Base-by-base conservation (phyloP, 148 eudicot species). In the Salicornia ramosissima region DNA sequence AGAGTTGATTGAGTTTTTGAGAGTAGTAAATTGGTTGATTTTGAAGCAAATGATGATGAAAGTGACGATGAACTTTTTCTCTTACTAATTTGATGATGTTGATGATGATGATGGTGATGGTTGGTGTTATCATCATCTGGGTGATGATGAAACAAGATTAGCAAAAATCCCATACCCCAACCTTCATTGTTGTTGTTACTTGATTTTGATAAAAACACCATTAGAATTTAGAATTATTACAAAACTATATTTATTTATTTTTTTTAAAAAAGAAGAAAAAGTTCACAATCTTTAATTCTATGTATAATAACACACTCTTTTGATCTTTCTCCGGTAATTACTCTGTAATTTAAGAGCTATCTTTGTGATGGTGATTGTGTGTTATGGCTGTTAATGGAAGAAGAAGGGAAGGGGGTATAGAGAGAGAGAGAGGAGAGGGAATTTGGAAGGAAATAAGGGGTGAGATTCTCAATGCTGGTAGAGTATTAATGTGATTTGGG, bases 1-100 rank as follows among this genome's bases (percentile, higher is more conserved):
- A 90, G 79, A 11, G 90, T 90, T 52, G 89, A 88, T 67, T 78
- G 92, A 21, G 93, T 83, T 74, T 56, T 88, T 31, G 82, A 72
- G 33, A 83, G 60, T 0, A 86, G 78, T 75, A 73, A 30, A 30
- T 65, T 65, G 5, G 77, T 56, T 15, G 77, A 46, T 28, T 69
- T 47, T 25, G 64, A 2, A 34, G 65, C 9, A 25, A 75, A 66
- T 3, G 74, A 54, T 0, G 83, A 57, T 14, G 73, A 64, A 14
- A 54, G 47, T 25, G 69, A 79, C 14, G 42, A 30, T 0, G 78
- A 77, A 52, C 10, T 30, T 53, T 43, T 70, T 39, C 29, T 68
- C 68, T 34, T 57, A 33, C 15, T 34, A 30, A 21, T 13, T 12
- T 5, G 13, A 47, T 22, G 18, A 29, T 13, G 33, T 2, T 69